Evolutionary conservation across 108 stramenopile genomes (phyloP), one percentile per base, ranked within the genome.

Genomic region (Pseudonitzschia multiseries): DNA sequence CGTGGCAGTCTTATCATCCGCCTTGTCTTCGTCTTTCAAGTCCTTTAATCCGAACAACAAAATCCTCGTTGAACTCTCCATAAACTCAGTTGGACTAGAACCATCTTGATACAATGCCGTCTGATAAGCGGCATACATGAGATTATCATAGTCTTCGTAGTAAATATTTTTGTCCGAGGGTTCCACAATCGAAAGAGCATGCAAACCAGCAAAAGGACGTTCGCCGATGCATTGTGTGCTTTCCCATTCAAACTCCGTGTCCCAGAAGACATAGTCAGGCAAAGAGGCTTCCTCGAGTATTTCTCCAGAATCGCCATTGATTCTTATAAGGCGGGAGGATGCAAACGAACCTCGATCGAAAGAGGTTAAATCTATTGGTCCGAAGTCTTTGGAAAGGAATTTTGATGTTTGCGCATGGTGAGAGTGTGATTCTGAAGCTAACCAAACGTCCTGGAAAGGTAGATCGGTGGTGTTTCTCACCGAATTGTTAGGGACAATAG

Each of bases 401-500:
- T 36, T 57, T 14, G 51, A 54, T 41, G 70, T 71, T 40, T 59
- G 29, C n/a, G 26, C 31, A 24, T 56, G n/a, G 12, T 59, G 22
- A 57, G 70, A 71, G 42, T 71, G 54, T 42, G 70, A 52, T 41
- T 71, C 70, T 8, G 70, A 71, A 13, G 57, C 70, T 26, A 71
- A 27, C 70, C 70, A 71, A 36, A 57, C 12, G 13, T 18, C 12
- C 46, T 48, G 46, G 18, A 18, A n/a, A 24, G 41, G 40, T 8
- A 15, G 4, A 22, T 59, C 54, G 41, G 5, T 32, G 36, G 26
- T 56, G 27, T 59, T 43, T 27, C 33, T 41, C 15, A 20, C 21
- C 20, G 32, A 48, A 18, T 48, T 48, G 18, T 48, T 24, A 31
- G 57, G 56, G 36, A 71, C 22, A 21, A 33, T 59, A 40, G 27